Percentiles rank a stretch among this genome's conserved stretches.
phyloP scores from a whole-genome alignment of 176 grass and related monocot genomes.

The Stipa capillata region DNA sequence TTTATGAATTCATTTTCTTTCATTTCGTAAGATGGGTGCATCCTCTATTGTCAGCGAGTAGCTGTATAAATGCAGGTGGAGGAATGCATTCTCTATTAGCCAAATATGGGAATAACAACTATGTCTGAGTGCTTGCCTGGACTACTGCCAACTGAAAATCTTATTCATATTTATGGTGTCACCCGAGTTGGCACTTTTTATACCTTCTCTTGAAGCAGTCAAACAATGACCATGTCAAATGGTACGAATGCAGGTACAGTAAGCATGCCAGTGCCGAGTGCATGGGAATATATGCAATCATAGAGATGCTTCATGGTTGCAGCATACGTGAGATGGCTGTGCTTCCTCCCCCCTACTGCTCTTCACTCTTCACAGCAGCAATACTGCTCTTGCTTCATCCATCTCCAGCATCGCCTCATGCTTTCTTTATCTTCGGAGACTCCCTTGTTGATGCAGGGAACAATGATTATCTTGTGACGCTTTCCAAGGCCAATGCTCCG shows the following conservation, averaged over 20 bases:
- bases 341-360: not conserved
- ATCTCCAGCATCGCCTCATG: slow-evolving; percentile 23
- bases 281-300: slow-evolving; percentile 24
- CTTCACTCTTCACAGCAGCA: not conserved
- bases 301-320: not conserved
- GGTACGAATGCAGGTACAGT: not conserved
- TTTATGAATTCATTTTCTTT: not conserved
- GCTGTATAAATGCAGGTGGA: not conserved
- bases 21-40: not conserved
- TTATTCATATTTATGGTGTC: not conserved
- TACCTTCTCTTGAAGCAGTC: slow-evolving; percentile 10
- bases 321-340: slow-evolving; percentile 29
- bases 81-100: not conserved
- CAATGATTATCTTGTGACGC: slow-evolving; percentile 78
- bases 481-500: slow-evolving; percentile 75
- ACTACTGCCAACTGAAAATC: not conserved
- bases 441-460: slow-evolving; percentile 85
- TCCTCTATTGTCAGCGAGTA: not conserved
- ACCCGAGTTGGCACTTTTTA: not conserved
- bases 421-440: slow-evolving; percentile 87
- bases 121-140: not conserved
- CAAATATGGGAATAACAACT: not conserved
- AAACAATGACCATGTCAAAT: slow-evolving; percentile 23
- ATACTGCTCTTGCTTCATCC: slow-evolving; percentile 28
- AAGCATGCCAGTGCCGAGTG: slow-evolving; percentile 7